Evolutionary conservation across 306 rosid species (phyloP).

Genomic region (Notholithocarpus densiflorus): DNA sequence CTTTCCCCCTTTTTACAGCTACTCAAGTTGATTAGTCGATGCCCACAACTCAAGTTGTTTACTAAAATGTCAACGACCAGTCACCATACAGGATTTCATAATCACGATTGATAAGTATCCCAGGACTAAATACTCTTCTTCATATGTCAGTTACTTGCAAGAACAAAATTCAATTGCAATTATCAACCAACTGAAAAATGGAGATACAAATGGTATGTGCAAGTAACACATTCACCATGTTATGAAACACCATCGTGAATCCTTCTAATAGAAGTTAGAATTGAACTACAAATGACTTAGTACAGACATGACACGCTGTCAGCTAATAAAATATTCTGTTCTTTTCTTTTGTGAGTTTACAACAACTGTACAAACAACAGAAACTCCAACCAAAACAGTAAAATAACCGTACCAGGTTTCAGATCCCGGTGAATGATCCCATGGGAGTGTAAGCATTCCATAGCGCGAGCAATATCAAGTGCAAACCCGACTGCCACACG

Average conservation of each 20-base stretch:
- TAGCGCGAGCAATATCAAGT: conserved; percentile 83
- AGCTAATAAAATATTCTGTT: not conserved
- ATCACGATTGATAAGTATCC: not conserved
- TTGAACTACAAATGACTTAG: not conserved
- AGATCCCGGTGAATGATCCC: conserved; percentile 97
- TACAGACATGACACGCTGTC: not conserved
- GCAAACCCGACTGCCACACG: conserved; percentile 72
- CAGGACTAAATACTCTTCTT: not conserved
- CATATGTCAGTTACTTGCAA: not conserved
- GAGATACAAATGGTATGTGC: not conserved
- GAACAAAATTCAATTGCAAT: not conserved
- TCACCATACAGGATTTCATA: not conserved
- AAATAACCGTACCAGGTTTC: conserved; percentile 68
- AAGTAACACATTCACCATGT: not conserved
- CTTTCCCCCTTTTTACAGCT: not conserved
- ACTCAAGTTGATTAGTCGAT: not conserved
- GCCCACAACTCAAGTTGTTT: not conserved
- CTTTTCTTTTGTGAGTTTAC: not conserved
- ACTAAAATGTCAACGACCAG: not conserved
- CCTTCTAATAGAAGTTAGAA: not conserved
- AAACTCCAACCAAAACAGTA: conserved; percentile 2
- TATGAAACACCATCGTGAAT: not conserved
- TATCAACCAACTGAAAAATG: not conserved
- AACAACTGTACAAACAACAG: not conserved
- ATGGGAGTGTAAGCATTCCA: conserved; percentile 88